Percentiles rank a stretch among this genome's conserved stretches.
Evolutionary conservation across 2,329 filamentous ascomycete genomes (phyloP).

Genomic region (Ceratocystis destructans): DNA sequence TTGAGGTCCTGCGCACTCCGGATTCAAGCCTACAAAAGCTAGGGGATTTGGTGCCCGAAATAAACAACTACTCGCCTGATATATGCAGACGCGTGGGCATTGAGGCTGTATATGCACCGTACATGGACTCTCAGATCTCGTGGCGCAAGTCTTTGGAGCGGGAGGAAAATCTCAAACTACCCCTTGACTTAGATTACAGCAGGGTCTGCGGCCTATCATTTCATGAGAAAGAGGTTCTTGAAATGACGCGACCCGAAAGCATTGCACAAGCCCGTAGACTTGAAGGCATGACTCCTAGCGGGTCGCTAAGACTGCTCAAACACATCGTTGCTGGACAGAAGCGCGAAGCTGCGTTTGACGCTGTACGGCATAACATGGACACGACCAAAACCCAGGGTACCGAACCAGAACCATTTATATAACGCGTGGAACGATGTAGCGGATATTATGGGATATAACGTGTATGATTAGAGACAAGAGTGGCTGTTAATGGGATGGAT

Average conservation of each 20-base stretch:
- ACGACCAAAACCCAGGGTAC: not conserved
- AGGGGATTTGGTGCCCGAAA: conserved; percentile 41
- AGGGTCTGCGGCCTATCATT: conserved; percentile 58
- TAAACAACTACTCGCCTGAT: conserved; percentile 39
- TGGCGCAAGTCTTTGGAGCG: conserved; percentile 53
- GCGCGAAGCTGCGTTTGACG: conserved; percentile 15
- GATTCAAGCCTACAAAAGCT: conserved; percentile 47
- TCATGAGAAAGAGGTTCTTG: conserved; percentile 62
- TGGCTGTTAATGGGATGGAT: not conserved
- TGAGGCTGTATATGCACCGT: conserved; percentile 76
- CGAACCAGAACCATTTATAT: not conserved
- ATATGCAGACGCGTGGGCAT: conserved; percentile 61
- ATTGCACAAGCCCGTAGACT: conserved; percentile 78
- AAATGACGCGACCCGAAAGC: conserved; percentile 61
- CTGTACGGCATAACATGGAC: conserved; percentile 8
- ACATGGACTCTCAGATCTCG: conserved; percentile 58
- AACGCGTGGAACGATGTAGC: not conserved
- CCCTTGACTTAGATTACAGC: conserved; percentile 63
- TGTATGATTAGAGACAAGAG: not conserved
- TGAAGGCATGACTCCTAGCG: conserved; percentile 59
- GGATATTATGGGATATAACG: not conserved
- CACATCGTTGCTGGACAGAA: conserved; percentile 33
- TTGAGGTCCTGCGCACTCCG: conserved; percentile 63
- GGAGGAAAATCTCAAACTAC: conserved; percentile 64
- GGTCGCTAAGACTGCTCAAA: conserved; percentile 45